These are phyloP conservation scores for Catharanthus roseus DNA, from an alignment of 257 asterid genomes.

Conservation along the genomic window DNA sequence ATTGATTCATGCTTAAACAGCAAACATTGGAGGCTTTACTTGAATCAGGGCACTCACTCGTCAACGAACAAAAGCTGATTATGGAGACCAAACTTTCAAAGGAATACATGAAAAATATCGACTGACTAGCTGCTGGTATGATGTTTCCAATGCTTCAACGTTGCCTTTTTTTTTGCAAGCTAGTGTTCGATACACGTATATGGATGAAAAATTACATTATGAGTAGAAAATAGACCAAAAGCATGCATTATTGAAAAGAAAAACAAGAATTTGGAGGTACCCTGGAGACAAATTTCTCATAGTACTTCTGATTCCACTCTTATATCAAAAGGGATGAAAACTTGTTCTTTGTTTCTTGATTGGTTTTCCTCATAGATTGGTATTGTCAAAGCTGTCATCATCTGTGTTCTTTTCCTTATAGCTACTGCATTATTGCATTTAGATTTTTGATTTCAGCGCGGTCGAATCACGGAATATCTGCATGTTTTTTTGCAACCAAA, in stretches of 20 bases:
- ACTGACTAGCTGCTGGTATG: conserved; percentile 34
- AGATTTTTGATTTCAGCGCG: no score
- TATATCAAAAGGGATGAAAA: background rate
- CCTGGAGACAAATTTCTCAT: background rate
- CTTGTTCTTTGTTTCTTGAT: background rate
- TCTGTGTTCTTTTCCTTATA: background rate
- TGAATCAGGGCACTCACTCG: conserved; percentile 71
- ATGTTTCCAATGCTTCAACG: background rate
- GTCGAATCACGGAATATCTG: background rate
- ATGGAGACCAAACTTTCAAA: conserved; percentile 74
- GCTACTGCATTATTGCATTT: background rate
- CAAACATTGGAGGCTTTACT: conserved; percentile 77
- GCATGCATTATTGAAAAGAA: background rate
- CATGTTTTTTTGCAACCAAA: background rate
- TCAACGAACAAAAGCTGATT: conserved; percentile 69
- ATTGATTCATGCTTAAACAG: conserved; percentile 32
- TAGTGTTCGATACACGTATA: background rate
- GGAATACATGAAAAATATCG: conserved; percentile 95
- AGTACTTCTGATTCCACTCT: background rate
- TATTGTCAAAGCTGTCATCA: background rate
- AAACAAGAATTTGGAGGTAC: background rate
- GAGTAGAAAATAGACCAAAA: background rate
- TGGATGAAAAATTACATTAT: background rate
- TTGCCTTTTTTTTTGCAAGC: background rate
- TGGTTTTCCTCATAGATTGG: background rate